A percentile compares a stretch with the other conserved stretches of the same genome.
Evolutionary conservation across 768 basidiomycete genomes (phyloP).

Genomic region (Strobilomyces dryophilus): DNA sequence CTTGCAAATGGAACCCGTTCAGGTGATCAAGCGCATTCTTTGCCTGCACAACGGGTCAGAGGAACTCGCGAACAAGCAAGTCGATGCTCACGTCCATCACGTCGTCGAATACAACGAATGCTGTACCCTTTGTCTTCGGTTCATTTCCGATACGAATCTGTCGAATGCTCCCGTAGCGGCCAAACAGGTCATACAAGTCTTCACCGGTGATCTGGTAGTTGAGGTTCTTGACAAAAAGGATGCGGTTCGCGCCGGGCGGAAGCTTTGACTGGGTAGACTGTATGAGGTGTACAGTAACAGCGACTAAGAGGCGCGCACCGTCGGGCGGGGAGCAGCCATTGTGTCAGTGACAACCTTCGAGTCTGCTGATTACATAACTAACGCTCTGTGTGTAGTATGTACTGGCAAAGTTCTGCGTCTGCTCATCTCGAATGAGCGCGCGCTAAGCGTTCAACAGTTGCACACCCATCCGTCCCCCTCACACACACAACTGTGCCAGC

Average conservation of each 20-base stretch:
- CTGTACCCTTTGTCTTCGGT: constrained; percentile 90
- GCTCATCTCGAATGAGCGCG: constrained; percentile 9
- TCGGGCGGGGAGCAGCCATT: constrained; percentile 70
- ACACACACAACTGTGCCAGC: constrained; percentile 67
- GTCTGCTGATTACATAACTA: constrained; percentile 18
- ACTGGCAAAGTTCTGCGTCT: neutral
- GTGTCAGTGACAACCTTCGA: constrained; percentile 1
- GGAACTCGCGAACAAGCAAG: neutral
- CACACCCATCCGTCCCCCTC: constrained; percentile 61
- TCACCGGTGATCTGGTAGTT: constrained; percentile 92
- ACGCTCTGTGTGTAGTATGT: neutral
- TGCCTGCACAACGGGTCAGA: constrained; percentile 50
- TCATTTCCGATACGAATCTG: constrained; percentile 94
- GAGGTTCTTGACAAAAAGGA: constrained; percentile 90
- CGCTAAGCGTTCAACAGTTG: constrained; percentile 52
- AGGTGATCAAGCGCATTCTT: constrained; percentile 95
- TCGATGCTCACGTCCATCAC: constrained; percentile 79
- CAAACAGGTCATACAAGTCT: constrained; percentile 95
- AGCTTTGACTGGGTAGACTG: constrained; percentile 59
- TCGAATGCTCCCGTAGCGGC: constrained; percentile 93
- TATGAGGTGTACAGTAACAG: neutral
- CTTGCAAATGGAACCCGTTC: constrained; percentile 97
- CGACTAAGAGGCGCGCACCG: constrained; percentile 36
- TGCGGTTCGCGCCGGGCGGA: constrained; percentile 88
- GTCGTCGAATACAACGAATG: constrained; percentile 95